Conservation (phyloP, 177 flowering plant genomes). For the Vitis hybrid region DNA sequence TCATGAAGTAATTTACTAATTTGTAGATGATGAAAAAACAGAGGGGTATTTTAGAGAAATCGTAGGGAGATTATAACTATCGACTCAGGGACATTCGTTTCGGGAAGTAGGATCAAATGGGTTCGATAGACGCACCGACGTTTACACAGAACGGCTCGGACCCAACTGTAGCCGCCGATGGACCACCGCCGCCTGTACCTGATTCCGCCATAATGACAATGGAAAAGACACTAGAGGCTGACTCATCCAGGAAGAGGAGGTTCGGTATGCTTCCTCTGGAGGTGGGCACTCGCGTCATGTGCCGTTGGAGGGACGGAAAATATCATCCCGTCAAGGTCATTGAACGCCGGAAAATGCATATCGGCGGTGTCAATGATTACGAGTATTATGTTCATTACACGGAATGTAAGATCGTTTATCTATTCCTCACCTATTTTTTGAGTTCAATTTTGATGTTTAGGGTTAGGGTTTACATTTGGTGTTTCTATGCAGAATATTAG, state of each 20-base stretch:
- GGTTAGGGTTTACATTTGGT: conserved; percentile 13
- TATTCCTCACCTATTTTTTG: neutral
- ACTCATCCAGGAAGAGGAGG: conserved; percentile 43
- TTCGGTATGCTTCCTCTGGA: conserved; percentile 59
- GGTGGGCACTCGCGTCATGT: conserved; percentile 90
- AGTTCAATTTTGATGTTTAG: neutral
- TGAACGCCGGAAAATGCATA: conserved; percentile 63
- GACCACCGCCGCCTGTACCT: conserved; percentile 4
- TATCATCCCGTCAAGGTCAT: conserved; percentile 93
- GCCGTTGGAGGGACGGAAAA: conserved; percentile 91
- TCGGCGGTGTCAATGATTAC: conserved; percentile 54
- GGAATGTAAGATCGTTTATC: conserved; percentile 58
- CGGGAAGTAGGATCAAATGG: conserved; percentile 33
- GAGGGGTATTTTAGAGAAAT: no score
- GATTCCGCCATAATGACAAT: neutral
- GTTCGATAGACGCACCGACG: conserved; percentile 44
- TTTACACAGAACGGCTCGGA: conserved; percentile 33
- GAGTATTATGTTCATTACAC: conserved; percentile 98
- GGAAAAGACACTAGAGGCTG: conserved; percentile 23
- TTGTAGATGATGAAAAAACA: no score
- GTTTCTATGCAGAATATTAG: neutral
- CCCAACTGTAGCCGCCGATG: conserved; percentile 18
- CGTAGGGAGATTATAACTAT: no score
- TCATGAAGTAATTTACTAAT: no score
- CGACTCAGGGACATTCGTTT: neutral